Evolutionary conservation across 495 filamentous ascomycete genomes (phyloP).

Genomic region (Neurospora sublineolata): DNA sequence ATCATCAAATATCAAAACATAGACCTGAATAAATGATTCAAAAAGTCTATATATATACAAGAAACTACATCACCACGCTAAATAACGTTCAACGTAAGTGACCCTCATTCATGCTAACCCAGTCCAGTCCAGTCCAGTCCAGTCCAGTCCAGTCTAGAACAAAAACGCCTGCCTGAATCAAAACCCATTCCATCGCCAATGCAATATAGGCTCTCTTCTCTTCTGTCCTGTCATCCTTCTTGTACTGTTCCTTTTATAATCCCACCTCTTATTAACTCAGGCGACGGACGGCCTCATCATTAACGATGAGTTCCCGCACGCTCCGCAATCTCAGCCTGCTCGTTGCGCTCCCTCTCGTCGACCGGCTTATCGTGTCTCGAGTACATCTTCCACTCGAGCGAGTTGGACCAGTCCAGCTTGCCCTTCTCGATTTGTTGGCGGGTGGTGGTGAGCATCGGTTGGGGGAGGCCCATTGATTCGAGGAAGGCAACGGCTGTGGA

Average conservation of each 20-base stretch:
- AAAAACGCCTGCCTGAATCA: neutral
- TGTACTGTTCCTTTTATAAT: neutral
- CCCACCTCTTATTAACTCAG: neutral
- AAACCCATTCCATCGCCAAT: neutral
- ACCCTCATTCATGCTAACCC: neutral
- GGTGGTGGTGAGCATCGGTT: slow-evolving; percentile 57
- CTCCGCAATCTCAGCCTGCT: neutral
- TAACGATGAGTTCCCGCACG: neutral
- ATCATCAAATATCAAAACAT: neutral
- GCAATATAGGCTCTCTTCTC: neutral
- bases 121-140: neutral
- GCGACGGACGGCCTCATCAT: neutral
- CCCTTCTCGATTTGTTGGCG: slow-evolving; percentile 71
- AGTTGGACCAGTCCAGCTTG: slow-evolving; percentile 56
- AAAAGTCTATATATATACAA: neutral
- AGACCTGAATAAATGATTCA: neutral
- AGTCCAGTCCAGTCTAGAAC: neutral
- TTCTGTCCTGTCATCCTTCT: neutral
- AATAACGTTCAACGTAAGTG: neutral
- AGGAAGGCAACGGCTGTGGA: slow-evolving; percentile 53
- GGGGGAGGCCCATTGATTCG: slow-evolving; percentile 76
- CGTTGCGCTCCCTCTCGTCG: slow-evolving; percentile 9
- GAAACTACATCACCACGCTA: neutral
- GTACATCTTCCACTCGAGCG: slow-evolving; percentile 59
- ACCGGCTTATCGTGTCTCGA: slow-evolving; percentile 47